Percentiles rank a stretch among this genome's conserved stretches.
phyloP scores from a whole-genome alignment of 345 rosid species.

The Salix caprea region DNA sequence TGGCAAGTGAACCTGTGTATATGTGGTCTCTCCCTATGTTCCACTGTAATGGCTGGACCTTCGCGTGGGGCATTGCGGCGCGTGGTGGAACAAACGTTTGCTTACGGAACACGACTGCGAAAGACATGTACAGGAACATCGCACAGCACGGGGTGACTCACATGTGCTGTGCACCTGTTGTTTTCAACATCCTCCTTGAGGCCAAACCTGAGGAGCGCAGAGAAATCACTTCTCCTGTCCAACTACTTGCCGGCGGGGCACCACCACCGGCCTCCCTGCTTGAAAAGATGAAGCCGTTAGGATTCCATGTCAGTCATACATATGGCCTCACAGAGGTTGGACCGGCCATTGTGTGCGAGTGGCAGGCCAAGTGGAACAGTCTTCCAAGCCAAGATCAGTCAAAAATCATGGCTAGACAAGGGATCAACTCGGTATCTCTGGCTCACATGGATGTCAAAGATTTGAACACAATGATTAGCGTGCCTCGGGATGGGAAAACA shows the following conservation, averaged over 20 bases:
- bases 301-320: constrained; percentile 62
- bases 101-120: constrained; percentile 53
- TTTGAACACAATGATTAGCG: constrained; percentile 43
- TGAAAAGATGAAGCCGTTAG: constrained; percentile 42
- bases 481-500: constrained; percentile 55
- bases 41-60: constrained; percentile 82
- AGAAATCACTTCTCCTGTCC: constrained; percentile 33
- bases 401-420: constrained; percentile 54
- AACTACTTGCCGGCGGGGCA: constrained; percentile 73
- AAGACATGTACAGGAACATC: constrained; percentile 47
- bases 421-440: constrained; percentile 49
- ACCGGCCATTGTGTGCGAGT: constrained; percentile 65
- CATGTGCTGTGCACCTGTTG: constrained; percentile 73
- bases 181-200: constrained; percentile 62
- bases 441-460: constrained; percentile 67
- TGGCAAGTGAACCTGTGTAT: constrained; percentile 61
- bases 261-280: constrained; percentile 63
- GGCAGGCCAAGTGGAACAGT: constrained; percentile 63
- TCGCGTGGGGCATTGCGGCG: constrained; percentile 69
- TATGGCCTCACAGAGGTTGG: constrained; percentile 84
- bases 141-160: constrained; percentile 55
- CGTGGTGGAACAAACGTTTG: constrained; percentile 76
- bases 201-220: constrained; percentile 40
- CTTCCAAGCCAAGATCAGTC: constrained; percentile 32
- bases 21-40: constrained; percentile 84